Percentiles rank a stretch among this genome's conserved stretches.
Conservation (phyloP, 805 yeast species). For the Clavispora asparagi region DNA sequence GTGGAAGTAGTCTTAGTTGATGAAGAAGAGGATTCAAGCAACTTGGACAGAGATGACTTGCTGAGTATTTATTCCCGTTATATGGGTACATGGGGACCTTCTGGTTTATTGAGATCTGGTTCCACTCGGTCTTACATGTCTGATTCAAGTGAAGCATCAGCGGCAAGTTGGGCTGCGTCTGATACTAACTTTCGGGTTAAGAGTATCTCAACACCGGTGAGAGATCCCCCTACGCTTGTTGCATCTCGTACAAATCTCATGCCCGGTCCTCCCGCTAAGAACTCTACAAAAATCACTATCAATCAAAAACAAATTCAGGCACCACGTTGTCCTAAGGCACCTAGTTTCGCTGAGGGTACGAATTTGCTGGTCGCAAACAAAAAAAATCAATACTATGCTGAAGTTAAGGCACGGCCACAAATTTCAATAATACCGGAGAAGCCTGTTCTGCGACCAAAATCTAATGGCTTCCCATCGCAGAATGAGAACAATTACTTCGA, state of each 20-base stretch:
- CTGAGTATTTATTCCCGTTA: slow-evolving; percentile 40
- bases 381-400: neutral
- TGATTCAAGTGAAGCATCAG: slow-evolving; percentile 10
- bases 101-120: neutral
- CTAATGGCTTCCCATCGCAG: neutral
- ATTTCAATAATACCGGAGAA: neutral
- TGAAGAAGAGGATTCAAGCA: slow-evolving; percentile 25
- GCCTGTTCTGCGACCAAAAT: neutral
- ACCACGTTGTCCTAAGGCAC: neutral
- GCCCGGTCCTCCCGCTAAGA: neutral
- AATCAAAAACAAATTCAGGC: neutral
- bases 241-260: neutral
- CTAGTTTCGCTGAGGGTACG: neutral
- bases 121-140: slow-evolving; percentile 8
- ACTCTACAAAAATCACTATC: neutral
- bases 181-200: slow-evolving; percentile 14
- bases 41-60: slow-evolving; percentile 25
- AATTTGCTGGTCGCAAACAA: neutral
- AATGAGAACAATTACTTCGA: slow-evolving; percentile 29
- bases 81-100: slow-evolving; percentile 13
- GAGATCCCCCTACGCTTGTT: neutral
- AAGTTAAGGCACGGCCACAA: neutral
- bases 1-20: slow-evolving; percentile 42
- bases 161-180: slow-evolving; percentile 13
- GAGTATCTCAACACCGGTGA: neutral